A percentile compares a stretch with the other conserved stretches of the same genome.
Evolutionary conservation across 2,329 filamentous ascomycete species (phyloP).

Genomic region (Colletotrichum tofieldiae): DNA sequence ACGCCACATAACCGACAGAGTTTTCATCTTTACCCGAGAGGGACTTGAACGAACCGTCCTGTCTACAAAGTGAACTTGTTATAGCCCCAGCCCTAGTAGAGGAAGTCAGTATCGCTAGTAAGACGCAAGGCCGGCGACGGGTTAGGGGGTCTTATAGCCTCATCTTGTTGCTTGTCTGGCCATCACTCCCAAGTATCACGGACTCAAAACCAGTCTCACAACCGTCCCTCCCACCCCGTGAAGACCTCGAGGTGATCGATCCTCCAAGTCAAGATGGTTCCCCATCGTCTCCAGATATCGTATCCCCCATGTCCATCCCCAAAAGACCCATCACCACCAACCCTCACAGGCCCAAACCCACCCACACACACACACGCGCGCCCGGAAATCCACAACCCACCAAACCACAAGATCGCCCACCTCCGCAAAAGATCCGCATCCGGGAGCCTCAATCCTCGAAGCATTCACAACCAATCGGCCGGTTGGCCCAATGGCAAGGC

Average conservation of each 20-base stretch:
- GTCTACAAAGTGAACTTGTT: background rate
- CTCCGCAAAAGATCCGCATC: slow-evolving; percentile 3
- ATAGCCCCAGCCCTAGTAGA: background rate
- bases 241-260: background rate
- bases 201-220: background rate
- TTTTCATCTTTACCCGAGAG: background rate
- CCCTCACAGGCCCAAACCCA: background rate
- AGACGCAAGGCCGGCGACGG: background rate
- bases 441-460: background rate
- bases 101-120: background rate
- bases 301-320: background rate
- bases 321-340: background rate
- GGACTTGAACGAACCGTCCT: background rate
- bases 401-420: slow-evolving; percentile 1
- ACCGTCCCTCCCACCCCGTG: background rate
- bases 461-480: slow-evolving; percentile 5
- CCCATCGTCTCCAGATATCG: background rate
- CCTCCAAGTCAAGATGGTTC: background rate
- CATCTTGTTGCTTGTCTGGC: background rate
- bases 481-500: slow-evolving; percentile 56
- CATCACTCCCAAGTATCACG: background rate
- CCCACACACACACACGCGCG: background rate
- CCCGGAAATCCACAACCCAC: background rate
- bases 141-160: background rate
- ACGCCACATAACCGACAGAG: background rate